phyloP scores from a whole-genome alignment of 768 basidiomycete genomes.

The Cytidiella melzeri region DNA sequence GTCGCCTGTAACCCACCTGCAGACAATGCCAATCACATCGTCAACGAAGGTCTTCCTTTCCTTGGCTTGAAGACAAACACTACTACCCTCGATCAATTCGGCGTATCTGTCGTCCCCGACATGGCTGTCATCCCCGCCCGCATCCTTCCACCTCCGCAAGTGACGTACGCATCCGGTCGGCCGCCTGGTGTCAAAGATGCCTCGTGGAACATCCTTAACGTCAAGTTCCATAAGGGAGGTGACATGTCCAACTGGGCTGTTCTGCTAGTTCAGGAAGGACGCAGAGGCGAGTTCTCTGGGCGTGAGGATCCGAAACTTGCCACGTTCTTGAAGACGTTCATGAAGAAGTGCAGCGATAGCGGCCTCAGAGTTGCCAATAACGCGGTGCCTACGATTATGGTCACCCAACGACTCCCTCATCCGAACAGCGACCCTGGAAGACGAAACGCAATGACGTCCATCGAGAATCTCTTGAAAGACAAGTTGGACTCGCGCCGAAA shows the following conservation, averaged over 20 bases:
- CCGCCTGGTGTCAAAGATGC: constrained; percentile 43
- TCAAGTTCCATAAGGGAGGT: constrained; percentile 58
- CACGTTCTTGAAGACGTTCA: constrained; percentile 46
- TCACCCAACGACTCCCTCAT: constrained; percentile 26
- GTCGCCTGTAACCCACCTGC: constrained; percentile 59
- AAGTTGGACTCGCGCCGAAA: constrained; percentile 21
- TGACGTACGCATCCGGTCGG: constrained; percentile 49
- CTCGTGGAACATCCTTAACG: constrained; percentile 72
- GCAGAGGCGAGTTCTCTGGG: constrained; percentile 29
- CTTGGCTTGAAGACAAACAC: constrained; percentile 38
- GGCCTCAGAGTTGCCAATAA: constrained; percentile 47
- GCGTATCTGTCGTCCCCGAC: constrained; percentile 43
- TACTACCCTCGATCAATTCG: constrained; percentile 36
- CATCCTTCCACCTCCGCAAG: constrained; percentile 50
- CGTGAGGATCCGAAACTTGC: constrained; percentile 37
- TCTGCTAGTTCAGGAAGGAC: constrained; percentile 52
- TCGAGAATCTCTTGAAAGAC: constrained; percentile 28
- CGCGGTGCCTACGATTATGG: constrained; percentile 30
- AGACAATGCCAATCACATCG: constrained; percentile 52
- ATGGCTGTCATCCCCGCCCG: constrained; percentile 66
- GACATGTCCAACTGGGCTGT: constrained; percentile 57
- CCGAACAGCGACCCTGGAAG: constrained; percentile 32
- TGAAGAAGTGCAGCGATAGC: constrained; percentile 45
- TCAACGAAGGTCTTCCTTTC: constrained; percentile 47
- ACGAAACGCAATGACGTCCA: constrained; percentile 35